A percentile compares a stretch with the other conserved stretches of the same genome.
These are phyloP conservation scores for Erythrophleum ivorense DNA, from an alignment of 331 rosid species.

Conservation along the genomic window DNA sequence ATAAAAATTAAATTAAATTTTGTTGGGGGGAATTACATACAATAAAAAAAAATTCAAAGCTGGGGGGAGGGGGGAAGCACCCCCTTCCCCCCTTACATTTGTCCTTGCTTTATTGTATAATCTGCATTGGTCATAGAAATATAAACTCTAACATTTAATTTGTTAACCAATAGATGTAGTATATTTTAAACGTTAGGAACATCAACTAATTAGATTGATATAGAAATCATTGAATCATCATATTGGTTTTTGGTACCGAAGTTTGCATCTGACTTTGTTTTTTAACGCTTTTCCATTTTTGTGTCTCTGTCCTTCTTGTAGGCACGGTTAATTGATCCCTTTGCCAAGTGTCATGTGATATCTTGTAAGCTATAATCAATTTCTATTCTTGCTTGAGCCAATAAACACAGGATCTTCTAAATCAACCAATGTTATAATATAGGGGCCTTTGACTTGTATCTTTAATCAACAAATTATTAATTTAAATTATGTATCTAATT, in stretches of 20 bases:
- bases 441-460: conserved; percentile 17
- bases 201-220: conserved; percentile 4
- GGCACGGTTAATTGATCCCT: conserved; percentile 67
- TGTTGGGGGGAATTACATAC: too few relatives aligned
- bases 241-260: conserved; percentile 34
- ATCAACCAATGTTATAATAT: too few relatives aligned
- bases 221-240: conserved; percentile 32
- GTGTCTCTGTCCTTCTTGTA: conserved; percentile 44
- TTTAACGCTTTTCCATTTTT: conserved; percentile 2
- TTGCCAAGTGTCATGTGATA: conserved; percentile 58
- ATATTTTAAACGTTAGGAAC: conserved; percentile 22
- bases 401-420: conserved; percentile 6
- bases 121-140: conserved; percentile 18
- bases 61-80: too few relatives aligned
- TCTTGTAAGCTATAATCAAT: conserved; percentile 39
- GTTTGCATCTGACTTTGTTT: conserved; percentile 36
- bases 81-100: too few relatives aligned
- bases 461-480: conserved; percentile 13
- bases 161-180: not conserved
- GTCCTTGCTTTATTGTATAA: conserved; percentile 2
- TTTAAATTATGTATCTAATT: not conserved
- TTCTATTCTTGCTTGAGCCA: conserved; percentile 24
- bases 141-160: conserved; percentile 1
- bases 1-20: too few relatives aligned
- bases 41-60: too few relatives aligned